These are phyloP conservation scores for Zygoascus ofunaensis DNA, from an alignment of 805 yeast genomes.

Conservation along the genomic window DNA sequence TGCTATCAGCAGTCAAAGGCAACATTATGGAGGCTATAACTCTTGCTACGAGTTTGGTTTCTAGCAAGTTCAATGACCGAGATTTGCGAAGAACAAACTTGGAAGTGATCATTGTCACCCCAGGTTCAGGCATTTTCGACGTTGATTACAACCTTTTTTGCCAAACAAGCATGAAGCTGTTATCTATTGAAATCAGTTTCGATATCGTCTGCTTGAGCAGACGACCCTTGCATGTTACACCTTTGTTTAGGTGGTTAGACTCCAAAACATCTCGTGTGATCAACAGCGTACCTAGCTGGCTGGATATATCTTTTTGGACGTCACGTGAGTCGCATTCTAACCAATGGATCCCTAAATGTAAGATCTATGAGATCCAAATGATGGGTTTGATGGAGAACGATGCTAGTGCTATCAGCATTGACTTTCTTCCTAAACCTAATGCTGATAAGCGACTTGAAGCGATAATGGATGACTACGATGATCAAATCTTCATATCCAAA, in stretches of 20 bases:
- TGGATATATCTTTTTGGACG: slow-evolving; percentile 86
- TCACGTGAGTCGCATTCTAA: slow-evolving; percentile 38
- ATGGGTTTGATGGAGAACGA: slow-evolving; percentile 97
- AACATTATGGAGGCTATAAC: slow-evolving; percentile 82
- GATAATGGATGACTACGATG: slow-evolving; percentile 63
- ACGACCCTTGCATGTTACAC: slow-evolving; percentile 88
- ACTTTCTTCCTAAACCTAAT: slow-evolving; percentile 37
- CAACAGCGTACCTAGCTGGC: slow-evolving; percentile 89
- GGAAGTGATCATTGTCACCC: slow-evolving; percentile 80
- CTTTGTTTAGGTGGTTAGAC: slow-evolving; percentile 57
- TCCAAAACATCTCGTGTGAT: slow-evolving; percentile 13
- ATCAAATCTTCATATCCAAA: slow-evolving; percentile 37
- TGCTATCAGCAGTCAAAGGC: slow-evolving; percentile 83
- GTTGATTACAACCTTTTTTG: slow-evolving; percentile 72
- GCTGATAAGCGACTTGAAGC: slow-evolving; percentile 38
- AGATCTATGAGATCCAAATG: slow-evolving; percentile 93
- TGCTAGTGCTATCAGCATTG: slow-evolving; percentile 56
- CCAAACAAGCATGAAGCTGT: slow-evolving; percentile 64
- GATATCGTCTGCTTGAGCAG: slow-evolving; percentile 83
- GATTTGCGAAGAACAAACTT: slow-evolving; percentile 84
- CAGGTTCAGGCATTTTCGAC: slow-evolving; percentile 90
- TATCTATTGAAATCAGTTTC: slow-evolving; percentile 73
- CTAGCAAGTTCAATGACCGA: slow-evolving; percentile 71
- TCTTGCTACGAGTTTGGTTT: slow-evolving; percentile 66
- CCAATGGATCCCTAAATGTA: slow-evolving; percentile 87